Percentiles rank a stretch among this genome's conserved stretches.
Evolutionary conservation across 2,329 filamentous ascomycete genomes (phyloP).

Genomic region (Xylariaceae sp.): DNA sequence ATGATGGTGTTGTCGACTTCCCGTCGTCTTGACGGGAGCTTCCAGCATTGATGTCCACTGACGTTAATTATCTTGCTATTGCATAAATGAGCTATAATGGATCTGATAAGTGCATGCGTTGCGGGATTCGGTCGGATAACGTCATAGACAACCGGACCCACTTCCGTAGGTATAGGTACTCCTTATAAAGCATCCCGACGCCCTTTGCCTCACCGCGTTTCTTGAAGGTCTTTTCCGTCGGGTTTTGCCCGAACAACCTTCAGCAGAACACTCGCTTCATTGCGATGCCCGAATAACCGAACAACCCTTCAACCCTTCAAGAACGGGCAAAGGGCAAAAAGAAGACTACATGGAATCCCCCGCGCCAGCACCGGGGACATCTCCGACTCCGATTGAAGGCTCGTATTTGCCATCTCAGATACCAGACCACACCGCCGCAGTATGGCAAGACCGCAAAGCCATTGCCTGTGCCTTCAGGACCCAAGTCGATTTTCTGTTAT

Average conservation of each 20-base stretch:
- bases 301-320: not conserved
- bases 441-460: not conserved
- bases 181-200: too few species aligned
- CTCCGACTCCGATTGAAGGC: not conserved
- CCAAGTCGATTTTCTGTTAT: not conserved
- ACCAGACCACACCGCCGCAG: not conserved
- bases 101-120: constrained; percentile 1
- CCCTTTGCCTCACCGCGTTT: not conserved
- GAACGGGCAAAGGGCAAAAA: too few species aligned
- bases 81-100: not conserved
- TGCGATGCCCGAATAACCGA: not conserved
- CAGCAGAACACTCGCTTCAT: not conserved
- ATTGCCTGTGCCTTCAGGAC: not conserved
- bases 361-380: not conserved
- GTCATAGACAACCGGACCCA: too few species aligned
- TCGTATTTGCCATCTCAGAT: not conserved
- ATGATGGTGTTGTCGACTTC: constrained; percentile 1
- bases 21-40: not conserved
- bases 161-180: not conserved
- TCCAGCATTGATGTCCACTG: not conserved
- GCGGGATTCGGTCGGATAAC: too few species aligned
- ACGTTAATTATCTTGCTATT: not conserved
- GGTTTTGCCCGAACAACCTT: not conserved
- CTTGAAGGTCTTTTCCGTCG: not conserved
- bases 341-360: not conserved